Evolutionary conservation across 2,329 filamentous ascomycete species (phyloP), one percentile per base, ranked within the genome.

Genomic region (Plectosphaerella plurivora): DNA sequence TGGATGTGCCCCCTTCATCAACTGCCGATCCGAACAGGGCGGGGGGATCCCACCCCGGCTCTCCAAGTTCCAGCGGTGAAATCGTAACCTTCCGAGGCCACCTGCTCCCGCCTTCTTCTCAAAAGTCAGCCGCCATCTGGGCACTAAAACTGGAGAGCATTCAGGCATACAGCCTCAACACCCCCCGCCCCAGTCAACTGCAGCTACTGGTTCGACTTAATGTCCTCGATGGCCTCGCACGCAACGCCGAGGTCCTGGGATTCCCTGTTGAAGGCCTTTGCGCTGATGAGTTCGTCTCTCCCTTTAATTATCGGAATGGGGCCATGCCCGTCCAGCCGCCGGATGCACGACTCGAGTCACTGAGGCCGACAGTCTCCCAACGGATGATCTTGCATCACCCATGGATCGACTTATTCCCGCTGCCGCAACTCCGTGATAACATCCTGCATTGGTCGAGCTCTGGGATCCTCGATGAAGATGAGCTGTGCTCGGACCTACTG

Each of bases 351-450:
- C 52, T 49, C 16, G 44, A 22, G 7, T 18, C 28, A 5, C 57
- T 68, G 4, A 57, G 52, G 5, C 67, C 68, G 1, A 70, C 66
- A 6, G 51, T 52, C 2, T 53, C 67, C n/a, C 68, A 70, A 51
- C 53, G 58, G 25, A 47, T 56, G 2, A 54, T 61, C 1, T 49
- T 54, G 1, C 69, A 72, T 42, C 66, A 69, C 41, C 66, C 67
- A 2, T 72, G 68, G 65, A 51, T 71, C 7, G 68, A 71, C 57
- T 55, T 71, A 1, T 58, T 72, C 24, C 69, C 69, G 1, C 59
- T 69, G 10, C 62, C 69, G 4, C 51, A 47, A 15, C 60, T 70
- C 53, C 58, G 69, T 5, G 63, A 71, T n/a, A 70, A 68, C 47
- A 47, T 70, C 5, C 49, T 71, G 5, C 22, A 22, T 22, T 3